Evolutionary conservation across 768 basidiomycete genomes (phyloP), one percentile per base, ranked within the genome.

Genomic region (Hygrocybe coccinea): DNA sequence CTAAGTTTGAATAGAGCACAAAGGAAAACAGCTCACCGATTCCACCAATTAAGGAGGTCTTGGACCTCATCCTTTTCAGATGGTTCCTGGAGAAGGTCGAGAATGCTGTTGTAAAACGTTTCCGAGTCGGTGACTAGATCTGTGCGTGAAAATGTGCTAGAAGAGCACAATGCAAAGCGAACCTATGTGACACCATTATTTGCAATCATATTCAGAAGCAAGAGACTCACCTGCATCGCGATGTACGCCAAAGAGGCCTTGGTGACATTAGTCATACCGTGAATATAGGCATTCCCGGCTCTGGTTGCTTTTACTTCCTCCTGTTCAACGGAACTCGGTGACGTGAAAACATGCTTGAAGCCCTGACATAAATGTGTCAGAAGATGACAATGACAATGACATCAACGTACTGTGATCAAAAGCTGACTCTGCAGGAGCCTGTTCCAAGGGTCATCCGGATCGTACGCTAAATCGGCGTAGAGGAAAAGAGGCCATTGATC

Each of bases 251-350:
- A 38, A 9, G 57, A 60, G n/a, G 59, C 69, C 15, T 36, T 33
- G 1, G 61, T 64, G 7, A 64, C 54, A 10, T 5, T 7, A 12
- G 39, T 55, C 64, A 61, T 65, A 1, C 64, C 47, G n/a, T 63
- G 64, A 41, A 65, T 62, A 5, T 47, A 14, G 3, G 59, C 59
- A 47, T 62, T 62, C 7, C 61, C 56, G 12, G 59, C 60, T 14
- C 51, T 41, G 8, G 61, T 62, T 8, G 57, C 61, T 25, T 25
- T 47, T 19, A 19, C 15, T 41, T 41, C 39, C 14, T 41, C 39
- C 19, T 41, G 39, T 14, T 41, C 10, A 11, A 41, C 39, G 39
- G 39, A 41, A 19, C 39, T 41, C 5, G 39, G 39, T 15, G 39
- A 41, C 19, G 39, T 41, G 39, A 41, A 41, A 19, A 41, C 39